Conservation (phyloP, 164 flowering plant species). For the Aristolochia contorta region DNA sequence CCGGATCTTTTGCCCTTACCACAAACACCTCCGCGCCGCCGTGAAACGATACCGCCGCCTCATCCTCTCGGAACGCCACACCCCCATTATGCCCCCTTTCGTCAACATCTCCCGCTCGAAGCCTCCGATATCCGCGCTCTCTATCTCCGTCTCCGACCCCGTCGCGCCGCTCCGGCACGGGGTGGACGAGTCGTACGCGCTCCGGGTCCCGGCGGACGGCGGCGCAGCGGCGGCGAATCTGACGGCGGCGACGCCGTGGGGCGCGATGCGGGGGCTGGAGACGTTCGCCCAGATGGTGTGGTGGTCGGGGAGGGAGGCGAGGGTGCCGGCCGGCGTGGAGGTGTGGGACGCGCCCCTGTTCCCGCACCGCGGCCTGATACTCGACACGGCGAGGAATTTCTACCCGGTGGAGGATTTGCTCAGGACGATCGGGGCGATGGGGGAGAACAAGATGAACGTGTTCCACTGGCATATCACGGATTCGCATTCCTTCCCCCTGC, state of each 20-base stretch:
- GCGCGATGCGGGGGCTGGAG: conserved; percentile 87
- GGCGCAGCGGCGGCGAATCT: conserved; percentile 36
- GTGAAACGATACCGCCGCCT: conserved; percentile 31
- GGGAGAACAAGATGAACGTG: conserved; percentile 70
- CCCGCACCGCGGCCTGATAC: conserved; percentile 59
- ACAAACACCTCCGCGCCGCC: conserved; percentile 39
- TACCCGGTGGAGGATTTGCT: conserved; percentile 49
- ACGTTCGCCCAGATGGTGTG: conserved; percentile 82
- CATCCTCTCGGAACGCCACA: conserved; percentile 37
- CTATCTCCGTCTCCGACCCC: conserved; percentile 27
- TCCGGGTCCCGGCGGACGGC: conserved; percentile 28
- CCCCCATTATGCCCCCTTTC: conserved; percentile 26
- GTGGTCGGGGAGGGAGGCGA: conserved; percentile 20
- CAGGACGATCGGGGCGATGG: conserved; percentile 68
- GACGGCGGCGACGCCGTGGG: conserved; percentile 60
- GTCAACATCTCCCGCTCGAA: conserved; percentile 18
- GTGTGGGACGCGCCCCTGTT: conserved; percentile 60
- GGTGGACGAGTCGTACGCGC: conserved; percentile 53
- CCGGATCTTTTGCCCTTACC: conserved; percentile 32
- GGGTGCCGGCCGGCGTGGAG: conserved; percentile 36
- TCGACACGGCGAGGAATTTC: conserved; percentile 76
- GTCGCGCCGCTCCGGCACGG: conserved; percentile 42
- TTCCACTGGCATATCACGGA: conserved; percentile 97
- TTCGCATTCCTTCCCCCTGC: conserved; percentile 79
- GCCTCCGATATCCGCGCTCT: conserved; percentile 22